Base-by-base conservation (phyloP, 2,329 filamentous ascomycete genomes). In the Calycina marina region DNA sequence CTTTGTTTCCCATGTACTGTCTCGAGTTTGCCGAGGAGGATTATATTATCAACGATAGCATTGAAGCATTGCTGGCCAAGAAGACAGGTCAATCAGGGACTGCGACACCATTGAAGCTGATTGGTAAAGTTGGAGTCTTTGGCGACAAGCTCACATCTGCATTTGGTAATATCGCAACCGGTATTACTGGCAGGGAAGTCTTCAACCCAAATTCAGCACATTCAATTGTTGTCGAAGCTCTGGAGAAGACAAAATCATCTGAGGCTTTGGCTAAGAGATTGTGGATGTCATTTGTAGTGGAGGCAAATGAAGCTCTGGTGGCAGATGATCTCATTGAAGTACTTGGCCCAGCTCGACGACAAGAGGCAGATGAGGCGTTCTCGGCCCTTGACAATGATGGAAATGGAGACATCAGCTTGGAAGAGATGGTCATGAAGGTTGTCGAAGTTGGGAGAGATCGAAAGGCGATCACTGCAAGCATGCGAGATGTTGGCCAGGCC, bases 281-380 rank as follows among this genome's bases (percentile, higher is more conserved):
- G 40, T 96, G 90, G 90, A 93, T 94, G 83, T 94, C 86, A 1
- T 93, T 94, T 52, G 90, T 93, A 2, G 73, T 90, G 4, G 88
- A 96, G 56, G 85, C 84, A 46, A 76, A 76, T 37, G 83, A 94
- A 25, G 63, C 77, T 1, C 64, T 98, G 6, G 82, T 70, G 44
- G 57, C 69, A 6, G 84, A 93, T 4, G 90, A 98, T 51, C 68
- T 98, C 22, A 53, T 76, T 17, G 88, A 96, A 53, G 88, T 96
- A 6, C 75, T 98, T 37, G 88, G 88, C 2, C 60, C 69, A 0
- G 69, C 71, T 4, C 76, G 79, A 47, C 72, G 73, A 40, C 62
- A 70, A 0, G 82, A 93, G 40, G 90, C 90, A 2, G 80, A 90
- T 37, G 84, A 93, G 54, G 80, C 77, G 34, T 96, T 96, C 51